phyloP scores from a whole-genome alignment of 176 grass and related monocot species.

The Avena sativa region DNA sequence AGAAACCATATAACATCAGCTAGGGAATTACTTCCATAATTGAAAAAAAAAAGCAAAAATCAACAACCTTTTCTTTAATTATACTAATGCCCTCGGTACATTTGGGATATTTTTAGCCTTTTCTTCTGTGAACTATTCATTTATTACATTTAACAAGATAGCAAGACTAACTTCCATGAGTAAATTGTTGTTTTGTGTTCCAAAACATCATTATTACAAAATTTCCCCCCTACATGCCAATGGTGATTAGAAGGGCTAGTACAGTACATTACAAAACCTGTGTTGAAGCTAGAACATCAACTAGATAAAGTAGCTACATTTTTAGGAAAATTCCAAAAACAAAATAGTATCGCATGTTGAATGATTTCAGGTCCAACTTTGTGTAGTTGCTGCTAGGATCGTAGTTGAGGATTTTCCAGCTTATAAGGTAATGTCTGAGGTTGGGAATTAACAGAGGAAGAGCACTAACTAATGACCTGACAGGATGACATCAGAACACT shows the following conservation, averaged over 20 bases:
- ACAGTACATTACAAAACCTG: neutral
- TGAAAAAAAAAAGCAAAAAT: neutral
- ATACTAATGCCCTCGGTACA: neutral
- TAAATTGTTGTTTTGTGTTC: too few relatives aligned
- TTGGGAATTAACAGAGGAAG: neutral
- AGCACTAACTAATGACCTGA: neutral
- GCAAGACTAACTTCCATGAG: neutral
- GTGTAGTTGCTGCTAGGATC: neutral
- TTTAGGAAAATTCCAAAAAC: neutral
- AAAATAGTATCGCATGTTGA: neutral
- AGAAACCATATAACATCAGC: neutral
- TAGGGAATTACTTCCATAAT: neutral
- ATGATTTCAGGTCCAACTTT: neutral
- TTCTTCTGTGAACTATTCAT: conserved; percentile 1
- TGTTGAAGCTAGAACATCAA: neutral
- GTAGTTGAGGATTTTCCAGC: neutral
- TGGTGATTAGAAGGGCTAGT: neutral
- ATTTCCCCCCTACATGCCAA: neutral
- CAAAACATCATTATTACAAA: too few relatives aligned
- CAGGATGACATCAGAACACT: neutral
- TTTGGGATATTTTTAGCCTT: neutral
- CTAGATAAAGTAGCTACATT: neutral
- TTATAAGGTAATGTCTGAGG: neutral
- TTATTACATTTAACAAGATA: neutral
- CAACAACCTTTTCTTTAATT: neutral